Percentiles rank a stretch among this genome's conserved stretches.
phyloP scores from a whole-genome alignment of 1,284 basidiomycete species.

The Ceratobasidium sp. region DNA sequence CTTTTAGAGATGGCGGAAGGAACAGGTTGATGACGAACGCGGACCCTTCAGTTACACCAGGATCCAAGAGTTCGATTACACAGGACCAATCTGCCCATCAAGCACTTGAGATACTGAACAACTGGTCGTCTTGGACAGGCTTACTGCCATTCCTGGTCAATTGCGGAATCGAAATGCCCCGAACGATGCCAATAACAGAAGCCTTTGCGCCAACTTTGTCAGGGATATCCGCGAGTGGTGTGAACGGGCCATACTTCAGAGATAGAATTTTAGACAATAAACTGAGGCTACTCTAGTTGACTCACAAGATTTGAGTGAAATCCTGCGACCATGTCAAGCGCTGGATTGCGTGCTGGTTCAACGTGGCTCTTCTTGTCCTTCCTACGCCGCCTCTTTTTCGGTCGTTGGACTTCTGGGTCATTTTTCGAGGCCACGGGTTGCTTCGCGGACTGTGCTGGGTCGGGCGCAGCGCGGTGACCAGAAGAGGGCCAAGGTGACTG shows the following conservation, averaged over 20 bases:
- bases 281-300: background rate
- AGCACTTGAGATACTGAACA: background rate
- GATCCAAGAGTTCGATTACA: constrained; percentile 27
- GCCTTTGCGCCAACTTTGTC: constrained; percentile 2
- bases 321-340: constrained; percentile 31
- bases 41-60: constrained; percentile 9
- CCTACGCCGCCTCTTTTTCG: constrained; percentile 21
- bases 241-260: constrained; percentile 11
- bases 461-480: background rate
- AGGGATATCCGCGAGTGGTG: background rate
- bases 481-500: background rate
- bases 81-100: constrained; percentile 18
- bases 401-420: constrained; percentile 3
- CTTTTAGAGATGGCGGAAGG: constrained; percentile 4
- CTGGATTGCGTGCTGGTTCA: constrained; percentile 21
- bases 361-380: constrained; percentile 6
- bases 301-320: constrained; percentile 20
- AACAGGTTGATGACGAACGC: constrained; percentile 29
- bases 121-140: background rate
- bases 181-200: constrained; percentile 18
- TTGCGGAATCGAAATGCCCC: constrained; percentile 24
- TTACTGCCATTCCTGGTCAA: constrained; percentile 28
- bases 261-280: background rate
- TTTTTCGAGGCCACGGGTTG: background rate
- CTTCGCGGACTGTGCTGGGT: background rate